Evolutionary conservation across 257 asterid species (phyloP).

Genomic region (Prunella vulgaris): DNA sequence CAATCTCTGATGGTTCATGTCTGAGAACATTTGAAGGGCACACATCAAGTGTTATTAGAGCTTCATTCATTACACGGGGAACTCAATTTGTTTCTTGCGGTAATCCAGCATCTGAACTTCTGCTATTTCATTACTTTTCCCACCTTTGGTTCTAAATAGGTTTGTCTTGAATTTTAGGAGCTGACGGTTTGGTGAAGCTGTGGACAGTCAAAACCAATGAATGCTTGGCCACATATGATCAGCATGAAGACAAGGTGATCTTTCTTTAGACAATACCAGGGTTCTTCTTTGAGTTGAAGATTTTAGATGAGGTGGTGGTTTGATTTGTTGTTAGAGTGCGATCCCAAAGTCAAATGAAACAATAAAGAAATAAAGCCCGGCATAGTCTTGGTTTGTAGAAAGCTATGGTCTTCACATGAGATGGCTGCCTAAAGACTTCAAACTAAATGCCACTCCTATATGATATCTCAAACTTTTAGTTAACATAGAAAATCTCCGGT

Average conservation of each 20-base stretch:
- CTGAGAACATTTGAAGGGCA: conserved; percentile 96
- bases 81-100: conserved; percentile 91
- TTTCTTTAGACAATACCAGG: neutral
- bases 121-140: neutral
- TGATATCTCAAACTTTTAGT: neutral
- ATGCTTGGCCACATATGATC: conserved; percentile 93
- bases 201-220: conserved; percentile 93
- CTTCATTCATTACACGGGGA: conserved; percentile 87
- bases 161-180: conserved; percentile 48
- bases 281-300: neutral
- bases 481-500: neutral
- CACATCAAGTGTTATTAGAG: conserved; percentile 80
- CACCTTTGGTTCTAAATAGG: conserved; percentile 12
- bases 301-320: neutral
- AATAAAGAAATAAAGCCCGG: neutral
- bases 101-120: conserved; percentile 29
- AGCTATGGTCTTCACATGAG: neutral
- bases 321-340: neutral
- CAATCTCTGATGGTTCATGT: conserved; percentile 88
- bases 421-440: neutral
- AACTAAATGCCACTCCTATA: neutral
- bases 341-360: neutral
- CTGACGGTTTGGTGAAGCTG: conserved; percentile 93
- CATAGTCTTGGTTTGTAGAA: neutral
- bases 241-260: conserved; percentile 88